Conservation (phyloP, 108 stramenopile species). For the Discostella pseudostelligera region DNA sequence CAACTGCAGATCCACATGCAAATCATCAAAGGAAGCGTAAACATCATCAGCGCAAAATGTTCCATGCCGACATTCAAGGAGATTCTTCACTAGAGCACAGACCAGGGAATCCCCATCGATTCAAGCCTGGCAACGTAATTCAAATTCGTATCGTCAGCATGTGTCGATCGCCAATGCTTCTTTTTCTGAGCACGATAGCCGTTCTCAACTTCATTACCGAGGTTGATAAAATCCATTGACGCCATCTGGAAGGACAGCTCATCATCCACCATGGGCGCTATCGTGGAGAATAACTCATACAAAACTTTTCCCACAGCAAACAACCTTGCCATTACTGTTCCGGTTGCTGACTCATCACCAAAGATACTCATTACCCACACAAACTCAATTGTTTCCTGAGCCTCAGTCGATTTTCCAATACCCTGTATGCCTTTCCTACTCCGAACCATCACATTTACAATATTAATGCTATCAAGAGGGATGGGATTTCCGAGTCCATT, state of each 20-base stretch:
- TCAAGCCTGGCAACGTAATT: conserved; percentile 2
- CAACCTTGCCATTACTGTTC: conserved; percentile 8
- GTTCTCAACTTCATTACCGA: neutral
- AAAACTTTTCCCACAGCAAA: conserved; percentile 17
- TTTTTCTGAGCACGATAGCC: conserved; percentile 5
- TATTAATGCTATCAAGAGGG: conserved; percentile 17
- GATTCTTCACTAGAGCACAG: conserved; percentile 7
- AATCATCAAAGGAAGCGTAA: conserved; percentile 20
- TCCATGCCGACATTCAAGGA: conserved; percentile 28
- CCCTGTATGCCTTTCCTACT: neutral
- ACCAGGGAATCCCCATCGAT: conserved; percentile 13
- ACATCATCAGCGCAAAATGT: conserved; percentile 17
- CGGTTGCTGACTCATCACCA: neutral
- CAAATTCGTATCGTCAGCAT: neutral
- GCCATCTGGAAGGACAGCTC: neutral
- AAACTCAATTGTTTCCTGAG: neutral
- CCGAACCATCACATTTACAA: conserved; percentile 9
- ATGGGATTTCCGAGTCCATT: neutral
- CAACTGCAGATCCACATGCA: conserved; percentile 19
- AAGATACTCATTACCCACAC: neutral
- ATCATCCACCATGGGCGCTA: neutral
- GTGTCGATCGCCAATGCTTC: neutral
- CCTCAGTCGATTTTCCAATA: neutral
- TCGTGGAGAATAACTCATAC: conserved; percentile 7
- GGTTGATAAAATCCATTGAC: neutral